These are phyloP conservation scores for Tulasnella sp. DNA, from an alignment of 768 basidiomycete species.

Conservation along the genomic window DNA sequence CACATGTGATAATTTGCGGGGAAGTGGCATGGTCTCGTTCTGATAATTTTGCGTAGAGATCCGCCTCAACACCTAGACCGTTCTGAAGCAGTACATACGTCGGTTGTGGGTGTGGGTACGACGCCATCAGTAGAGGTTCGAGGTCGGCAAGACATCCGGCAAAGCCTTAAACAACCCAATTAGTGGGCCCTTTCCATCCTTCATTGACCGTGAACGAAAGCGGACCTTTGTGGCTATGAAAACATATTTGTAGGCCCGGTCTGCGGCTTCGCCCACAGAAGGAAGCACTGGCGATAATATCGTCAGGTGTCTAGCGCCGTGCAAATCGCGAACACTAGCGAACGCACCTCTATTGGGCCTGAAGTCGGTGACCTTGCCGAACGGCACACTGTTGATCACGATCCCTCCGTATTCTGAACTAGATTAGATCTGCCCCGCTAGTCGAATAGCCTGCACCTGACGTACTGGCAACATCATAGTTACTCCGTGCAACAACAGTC, in stretches of 20 bases:
- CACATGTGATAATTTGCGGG: neutral
- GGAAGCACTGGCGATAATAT: slow-evolving; percentile 40
- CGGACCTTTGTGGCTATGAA: slow-evolving; percentile 49
- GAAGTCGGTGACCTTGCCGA: slow-evolving; percentile 50
- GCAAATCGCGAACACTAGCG: no score
- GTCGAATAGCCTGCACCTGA: neutral
- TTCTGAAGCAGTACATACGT: slow-evolving; percentile 60
- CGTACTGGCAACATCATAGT: slow-evolving; percentile 49
- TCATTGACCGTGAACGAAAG: no score
- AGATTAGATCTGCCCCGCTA: neutral
- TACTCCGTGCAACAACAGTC: slow-evolving; percentile 63
- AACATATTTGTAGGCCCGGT: slow-evolving; percentile 52
- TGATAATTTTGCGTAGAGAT: slow-evolving; percentile 46
- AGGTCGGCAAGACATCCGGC: slow-evolving; percentile 51
- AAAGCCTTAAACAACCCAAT: slow-evolving; percentile 28
- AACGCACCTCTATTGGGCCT: slow-evolving; percentile 47
- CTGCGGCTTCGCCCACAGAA: slow-evolving; percentile 49
- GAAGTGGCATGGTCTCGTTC: slow-evolving; percentile 24
- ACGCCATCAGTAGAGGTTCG: slow-evolving; percentile 43
- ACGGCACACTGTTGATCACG: slow-evolving; percentile 47
- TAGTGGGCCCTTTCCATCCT: no score
- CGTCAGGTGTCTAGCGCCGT: no score
- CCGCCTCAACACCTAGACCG: slow-evolving; percentile 58
- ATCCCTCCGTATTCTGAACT: slow-evolving; percentile 22
- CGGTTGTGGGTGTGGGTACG: slow-evolving; percentile 41